Percentiles rank a stretch among this genome's conserved stretches.
Evolutionary conservation across 2,329 filamentous ascomycete genomes (phyloP).

Genomic region (Trichoderma hamatum): DNA sequence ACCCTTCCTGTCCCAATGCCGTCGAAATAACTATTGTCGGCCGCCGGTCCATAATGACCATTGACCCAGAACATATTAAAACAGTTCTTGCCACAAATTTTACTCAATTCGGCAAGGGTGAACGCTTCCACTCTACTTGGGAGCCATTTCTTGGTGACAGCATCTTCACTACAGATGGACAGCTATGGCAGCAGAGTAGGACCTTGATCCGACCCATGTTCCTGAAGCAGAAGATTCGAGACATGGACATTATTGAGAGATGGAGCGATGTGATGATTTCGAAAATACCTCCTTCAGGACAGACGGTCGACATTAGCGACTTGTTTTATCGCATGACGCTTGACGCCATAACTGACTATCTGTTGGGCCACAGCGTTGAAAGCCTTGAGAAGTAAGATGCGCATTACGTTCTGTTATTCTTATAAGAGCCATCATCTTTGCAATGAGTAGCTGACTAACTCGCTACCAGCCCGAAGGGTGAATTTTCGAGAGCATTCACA

Average conservation of each 20-base stretch:
- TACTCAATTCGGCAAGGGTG: constrained; percentile 78
- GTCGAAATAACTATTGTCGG: constrained; percentile 60
- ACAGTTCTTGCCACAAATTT: constrained; percentile 89
- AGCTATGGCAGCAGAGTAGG: constrained; percentile 76
- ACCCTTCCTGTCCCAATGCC: constrained; percentile 6
- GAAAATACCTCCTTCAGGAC: constrained; percentile 46
- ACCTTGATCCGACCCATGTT: constrained; percentile 85
- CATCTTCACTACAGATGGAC: constrained; percentile 80
- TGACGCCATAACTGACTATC: constrained; percentile 83
- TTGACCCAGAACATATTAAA: constrained; percentile 88
- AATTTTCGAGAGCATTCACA: constrained; percentile 81
- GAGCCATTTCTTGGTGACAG: constrained; percentile 72
- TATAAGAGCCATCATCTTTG: neutral
- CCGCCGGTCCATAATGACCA: constrained; percentile 70
- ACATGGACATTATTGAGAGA: constrained; percentile 75
- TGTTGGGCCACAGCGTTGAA: constrained; percentile 60
- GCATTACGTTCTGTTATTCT: neutral
- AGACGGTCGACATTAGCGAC: constrained; percentile 69
- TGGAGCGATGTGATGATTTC: constrained; percentile 29
- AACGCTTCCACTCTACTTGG: constrained; percentile 75
- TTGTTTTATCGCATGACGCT: constrained; percentile 83
- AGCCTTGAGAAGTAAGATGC: constrained; percentile 23
- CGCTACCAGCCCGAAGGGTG: constrained; percentile 55
- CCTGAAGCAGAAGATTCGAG: constrained; percentile 78
- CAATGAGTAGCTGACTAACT: neutral